These are phyloP conservation scores for Alternaria solani DNA, from an alignment of 2,329 filamentous ascomycete genomes.

Conservation along the genomic window DNA sequence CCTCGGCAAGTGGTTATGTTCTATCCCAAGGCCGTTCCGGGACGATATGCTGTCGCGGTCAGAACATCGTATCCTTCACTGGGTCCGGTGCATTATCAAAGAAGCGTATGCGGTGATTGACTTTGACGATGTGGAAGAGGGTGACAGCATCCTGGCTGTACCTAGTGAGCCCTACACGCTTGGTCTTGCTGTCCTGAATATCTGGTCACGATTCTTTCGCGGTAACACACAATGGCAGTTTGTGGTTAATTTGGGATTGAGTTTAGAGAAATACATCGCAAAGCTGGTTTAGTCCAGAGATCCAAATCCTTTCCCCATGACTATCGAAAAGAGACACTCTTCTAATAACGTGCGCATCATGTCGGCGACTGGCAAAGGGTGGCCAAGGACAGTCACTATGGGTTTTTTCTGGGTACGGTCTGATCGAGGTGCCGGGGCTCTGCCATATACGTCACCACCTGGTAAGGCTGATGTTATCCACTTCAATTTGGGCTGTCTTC, in stretches of 20 bases:
- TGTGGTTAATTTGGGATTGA: slow-evolving; percentile 56
- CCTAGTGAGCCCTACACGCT: slow-evolving; percentile 42
- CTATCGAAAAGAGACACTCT: background rate
- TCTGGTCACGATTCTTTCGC: slow-evolving; percentile 59
- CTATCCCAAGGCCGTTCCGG: slow-evolving; percentile 30
- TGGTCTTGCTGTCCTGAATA: slow-evolving; percentile 53
- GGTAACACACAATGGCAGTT: slow-evolving; percentile 60
- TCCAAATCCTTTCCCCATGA: background rate
- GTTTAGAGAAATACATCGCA: slow-evolving; percentile 45
- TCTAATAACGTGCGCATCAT: background rate
- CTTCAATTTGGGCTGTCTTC: slow-evolving; percentile 33
- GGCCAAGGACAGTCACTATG: slow-evolving; percentile 21
- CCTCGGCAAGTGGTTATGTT: slow-evolving; percentile 60
- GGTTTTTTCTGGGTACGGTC: slow-evolving; percentile 28
- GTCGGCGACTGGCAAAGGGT: background rate
- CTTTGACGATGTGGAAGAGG: slow-evolving; percentile 32
- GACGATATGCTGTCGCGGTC: slow-evolving; percentile 30
- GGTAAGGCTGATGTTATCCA: slow-evolving; percentile 44
- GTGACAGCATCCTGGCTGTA: slow-evolving; percentile 18
- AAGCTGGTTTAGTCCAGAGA: background rate
- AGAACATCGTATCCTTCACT: slow-evolving; percentile 58
- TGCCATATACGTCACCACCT: background rate
- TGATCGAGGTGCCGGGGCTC: slow-evolving; percentile 3
- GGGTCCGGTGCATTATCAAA: slow-evolving; percentile 58
- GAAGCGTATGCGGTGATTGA: slow-evolving; percentile 53